Evolutionary conservation across 371 early-diverging fungal species (phyloP).

Genomic region (Mucor saturninus): DNA sequence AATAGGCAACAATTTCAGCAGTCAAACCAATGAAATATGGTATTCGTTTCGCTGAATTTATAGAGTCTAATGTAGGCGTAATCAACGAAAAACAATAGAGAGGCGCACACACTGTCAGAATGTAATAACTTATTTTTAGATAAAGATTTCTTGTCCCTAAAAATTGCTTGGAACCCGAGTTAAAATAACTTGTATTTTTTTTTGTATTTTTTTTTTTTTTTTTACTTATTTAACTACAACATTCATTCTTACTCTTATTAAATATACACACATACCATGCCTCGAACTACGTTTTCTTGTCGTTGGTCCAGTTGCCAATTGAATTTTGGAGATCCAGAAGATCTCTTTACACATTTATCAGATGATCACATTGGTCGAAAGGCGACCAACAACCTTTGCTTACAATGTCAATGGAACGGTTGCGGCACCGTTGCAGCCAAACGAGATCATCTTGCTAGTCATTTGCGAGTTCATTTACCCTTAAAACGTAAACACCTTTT

Average conservation of each 20-base stretch:
- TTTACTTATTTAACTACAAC: neutral
- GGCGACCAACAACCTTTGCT: slow-evolving; percentile 86
- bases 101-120: neutral
- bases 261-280: neutral
- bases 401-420: slow-evolving; percentile 85
- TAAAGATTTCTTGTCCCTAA: neutral
- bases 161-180: neutral
- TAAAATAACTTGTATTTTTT: neutral
- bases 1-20: slow-evolving; percentile 78
- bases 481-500: slow-evolving; percentile 68
- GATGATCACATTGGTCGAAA: slow-evolving; percentile 91
- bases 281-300: slow-evolving; percentile 34
- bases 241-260: neutral
- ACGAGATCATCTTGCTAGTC: slow-evolving; percentile 93
- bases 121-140: neutral
- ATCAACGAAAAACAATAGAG: slow-evolving; percentile 16
- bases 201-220: neutral
- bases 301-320: slow-evolving; percentile 55
- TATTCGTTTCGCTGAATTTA: slow-evolving; percentile 84
- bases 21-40: slow-evolving; percentile 88
- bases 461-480: slow-evolving; percentile 87
- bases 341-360: slow-evolving; percentile 81
- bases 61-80: slow-evolving; percentile 41
- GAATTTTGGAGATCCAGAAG: slow-evolving; percentile 74
- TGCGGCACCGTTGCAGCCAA: slow-evolving; percentile 78